Evolutionary conservation across 495 filamentous ascomycete genomes (phyloP), one percentile per base, ranked within the genome.

Genomic region (Echria macrotheca): DNA sequence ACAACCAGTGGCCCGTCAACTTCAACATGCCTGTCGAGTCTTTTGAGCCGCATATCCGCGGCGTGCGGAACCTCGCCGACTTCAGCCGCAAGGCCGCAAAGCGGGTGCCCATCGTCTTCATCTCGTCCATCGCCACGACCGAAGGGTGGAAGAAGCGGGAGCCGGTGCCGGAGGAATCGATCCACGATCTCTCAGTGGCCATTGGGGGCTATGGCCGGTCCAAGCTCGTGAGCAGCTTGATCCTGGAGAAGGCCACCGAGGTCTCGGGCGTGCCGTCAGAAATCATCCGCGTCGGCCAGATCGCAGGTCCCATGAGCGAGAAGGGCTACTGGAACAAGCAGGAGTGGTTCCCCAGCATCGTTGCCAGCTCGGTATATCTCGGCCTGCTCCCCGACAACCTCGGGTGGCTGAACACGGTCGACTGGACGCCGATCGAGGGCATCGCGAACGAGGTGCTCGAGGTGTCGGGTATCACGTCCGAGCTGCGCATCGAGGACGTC

Each of bases 1-100:
- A 84, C 64, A 81, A 79, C 60, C 75, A 77, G 33, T 85, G 81
- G 81, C 73, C 70, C 0, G 79, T 84, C 23, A 73, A 84, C 60
- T 84, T 83, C 69, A 81, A 82, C 55, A 68, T 70, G 26, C 60
- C 77, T 0, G 60, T 81, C 31, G 67, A 69, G 19, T 76, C 74
- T 0, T 84, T 83, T 36, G 71, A 46, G 29, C 44, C 44, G 44
- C 31, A 79, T 47, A 71, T 84, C 24, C 57, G 58, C 5, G 76
- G 80, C 11, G 69, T 81, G 17, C 67, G 74, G 26, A 69, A 72
- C 37, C 64, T 83, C 12, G 66, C 75, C 1, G 69, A 81, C 43
- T 80, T 83, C 31, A 70, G 68, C 33, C 41, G 64, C 36, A 53
- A 60, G n/a, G 69, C 75, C 8, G 41, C 55, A 1, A 62, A 71